Percentiles rank a stretch among this genome's conserved stretches.
Evolutionary conservation across 306 rosid species (phyloP).

Genomic region (Vigna unguiculata): DNA sequence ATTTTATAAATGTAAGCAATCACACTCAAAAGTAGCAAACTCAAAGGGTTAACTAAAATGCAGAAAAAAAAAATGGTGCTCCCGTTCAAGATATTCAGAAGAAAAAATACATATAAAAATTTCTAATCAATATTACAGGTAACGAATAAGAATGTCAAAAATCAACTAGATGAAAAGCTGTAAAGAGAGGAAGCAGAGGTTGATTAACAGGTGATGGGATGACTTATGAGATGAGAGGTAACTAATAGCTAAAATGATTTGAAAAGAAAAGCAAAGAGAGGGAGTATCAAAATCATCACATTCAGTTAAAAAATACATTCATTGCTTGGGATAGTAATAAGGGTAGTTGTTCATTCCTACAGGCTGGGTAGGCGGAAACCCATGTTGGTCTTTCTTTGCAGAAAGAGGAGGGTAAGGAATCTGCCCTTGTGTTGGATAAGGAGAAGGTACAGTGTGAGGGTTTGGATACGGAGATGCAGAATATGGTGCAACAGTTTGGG

Average conservation of each 20-base stretch:
- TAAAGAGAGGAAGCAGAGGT: constrained; percentile 3
- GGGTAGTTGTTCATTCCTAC: constrained; percentile 70
- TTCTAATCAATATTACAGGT: constrained; percentile 35
- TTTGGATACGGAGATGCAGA: constrained; percentile 60
- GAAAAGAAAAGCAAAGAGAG: constrained; percentile 6
- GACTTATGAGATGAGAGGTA: not conserved
- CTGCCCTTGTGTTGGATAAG: constrained; percentile 63
- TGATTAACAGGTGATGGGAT: not conserved
- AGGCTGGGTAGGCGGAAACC: constrained; percentile 53
- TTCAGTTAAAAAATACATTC: constrained; percentile 31
- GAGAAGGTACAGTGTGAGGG: constrained; percentile 52
- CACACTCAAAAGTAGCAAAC: constrained; percentile 1
- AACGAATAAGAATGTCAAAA: constrained; percentile 22
- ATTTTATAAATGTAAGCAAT: not conserved
- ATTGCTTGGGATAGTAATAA: constrained; percentile 68
- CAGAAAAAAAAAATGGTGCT: not conserved
- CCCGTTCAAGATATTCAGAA: constrained; percentile 7
- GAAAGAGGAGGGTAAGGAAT: constrained; percentile 58
- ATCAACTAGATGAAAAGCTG: constrained; percentile 35
- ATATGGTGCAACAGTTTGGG: constrained; percentile 64
- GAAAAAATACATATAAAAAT: not conserved
- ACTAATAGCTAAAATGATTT: constrained; percentile 30
- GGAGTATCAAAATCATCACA: constrained; percentile 27
- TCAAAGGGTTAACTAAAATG: not conserved
- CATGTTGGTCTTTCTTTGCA: constrained; percentile 55